Evolutionary conservation across 495 filamentous ascomycete species (phyloP).

Genomic region (Penicillium antarcticum): DNA sequence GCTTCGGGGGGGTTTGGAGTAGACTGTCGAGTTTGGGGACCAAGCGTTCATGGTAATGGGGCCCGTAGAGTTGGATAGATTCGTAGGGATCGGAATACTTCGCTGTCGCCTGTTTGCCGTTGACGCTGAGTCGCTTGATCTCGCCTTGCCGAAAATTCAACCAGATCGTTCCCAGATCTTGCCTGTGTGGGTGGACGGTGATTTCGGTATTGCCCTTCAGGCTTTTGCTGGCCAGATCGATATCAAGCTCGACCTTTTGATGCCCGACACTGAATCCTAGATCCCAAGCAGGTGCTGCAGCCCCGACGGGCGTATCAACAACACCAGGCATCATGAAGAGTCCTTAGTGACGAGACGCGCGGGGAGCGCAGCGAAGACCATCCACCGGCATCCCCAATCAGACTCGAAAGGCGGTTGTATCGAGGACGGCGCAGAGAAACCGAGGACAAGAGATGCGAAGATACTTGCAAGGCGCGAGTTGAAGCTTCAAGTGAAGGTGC

Average conservation of each 20-base stretch:
- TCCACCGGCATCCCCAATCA: constrained; percentile 42
- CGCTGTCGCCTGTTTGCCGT: constrained; percentile 57
- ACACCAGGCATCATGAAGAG: constrained; percentile 45
- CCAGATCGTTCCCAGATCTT: constrained; percentile 63
- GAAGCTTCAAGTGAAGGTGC: not conserved
- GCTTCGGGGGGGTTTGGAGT: constrained; percentile 54
- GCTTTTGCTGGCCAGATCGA: constrained; percentile 73
- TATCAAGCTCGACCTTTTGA: constrained; percentile 83
- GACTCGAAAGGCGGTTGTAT: constrained; percentile 14
- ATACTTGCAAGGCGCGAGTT: not conserved
- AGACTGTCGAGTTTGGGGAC: constrained; percentile 61
- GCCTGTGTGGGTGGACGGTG: constrained; percentile 64
- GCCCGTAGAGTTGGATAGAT: constrained; percentile 60
- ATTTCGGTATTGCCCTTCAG: constrained; percentile 80
- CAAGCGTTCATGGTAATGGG: constrained; percentile 76
- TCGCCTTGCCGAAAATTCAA: constrained; percentile 87
- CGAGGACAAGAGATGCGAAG: not conserved
- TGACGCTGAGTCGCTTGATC: constrained; percentile 65
- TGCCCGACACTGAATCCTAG: constrained; percentile 62
- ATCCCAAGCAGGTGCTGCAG: constrained; percentile 28
- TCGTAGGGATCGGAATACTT: constrained; percentile 74
- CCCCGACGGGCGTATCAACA: constrained; percentile 36
- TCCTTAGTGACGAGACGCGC: constrained; percentile 42
- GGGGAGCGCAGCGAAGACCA: constrained; percentile 35
- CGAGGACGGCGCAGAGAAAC: not conserved